Conservation (phyloP, 768 basidiomycete genomes). For the Boletus pseudo-olivaceus region DNA sequence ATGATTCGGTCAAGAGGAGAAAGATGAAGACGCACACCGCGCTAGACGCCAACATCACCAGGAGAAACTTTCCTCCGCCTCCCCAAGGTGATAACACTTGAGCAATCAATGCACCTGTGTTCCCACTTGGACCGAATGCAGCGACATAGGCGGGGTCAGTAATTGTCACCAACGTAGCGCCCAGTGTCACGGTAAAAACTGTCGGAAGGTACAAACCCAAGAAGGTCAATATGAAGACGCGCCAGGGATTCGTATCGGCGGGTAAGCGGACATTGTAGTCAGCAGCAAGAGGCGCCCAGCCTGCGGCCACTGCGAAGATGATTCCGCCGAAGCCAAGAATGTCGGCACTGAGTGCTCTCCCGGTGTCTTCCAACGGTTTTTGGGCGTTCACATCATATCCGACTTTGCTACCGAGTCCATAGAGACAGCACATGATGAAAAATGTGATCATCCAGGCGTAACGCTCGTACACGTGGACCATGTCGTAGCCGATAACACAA, state of each 20-base stretch:
- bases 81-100: conserved; percentile 44
- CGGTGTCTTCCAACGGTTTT: conserved; percentile 40
- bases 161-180: conserved; percentile 43
- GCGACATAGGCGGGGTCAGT: conserved; percentile 36
- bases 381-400: conserved; percentile 46
- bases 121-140: conserved; percentile 37
- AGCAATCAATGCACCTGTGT: conserved; percentile 45
- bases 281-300: conserved; percentile 52
- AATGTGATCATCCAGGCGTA: conserved; percentile 51
- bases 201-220: conserved; percentile 49
- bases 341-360: conserved; percentile 42
- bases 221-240: conserved; percentile 48
- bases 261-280: conserved; percentile 55
- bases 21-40: conserved; percentile 35
- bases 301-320: conserved; percentile 45
- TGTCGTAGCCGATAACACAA: conserved; percentile 45
- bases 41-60: conserved; percentile 40
- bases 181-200: conserved; percentile 35
- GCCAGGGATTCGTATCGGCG: conserved; percentile 36
- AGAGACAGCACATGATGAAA: conserved; percentile 49
- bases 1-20: background rate
- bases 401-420: conserved; percentile 45
- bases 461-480: conserved; percentile 49
- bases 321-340: conserved; percentile 52
- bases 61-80: conserved; percentile 39